Base-by-base conservation (phyloP, 345 rosid genomes). In the Dimocarpus longan region DNA sequence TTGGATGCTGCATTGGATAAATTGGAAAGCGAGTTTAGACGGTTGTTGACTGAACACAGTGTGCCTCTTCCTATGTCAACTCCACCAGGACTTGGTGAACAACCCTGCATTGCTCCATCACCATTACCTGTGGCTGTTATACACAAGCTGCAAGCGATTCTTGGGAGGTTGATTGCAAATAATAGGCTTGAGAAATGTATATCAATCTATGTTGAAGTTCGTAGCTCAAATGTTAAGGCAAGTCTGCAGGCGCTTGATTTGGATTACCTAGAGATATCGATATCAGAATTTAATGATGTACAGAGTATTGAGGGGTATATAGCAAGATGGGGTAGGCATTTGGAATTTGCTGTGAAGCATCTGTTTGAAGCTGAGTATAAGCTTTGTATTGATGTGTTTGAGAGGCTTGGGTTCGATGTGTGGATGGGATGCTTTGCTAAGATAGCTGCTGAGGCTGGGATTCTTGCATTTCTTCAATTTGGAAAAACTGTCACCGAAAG, bases 311-410 rank as follows among this genome's bases (percentile, higher is more conserved):
- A 96, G 77, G 90, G 86, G 8, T 91, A 93, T 76, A 91, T 97
- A 50, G 91, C 89, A 10, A 94, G 91, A 75, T 97, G 99, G 99
- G 98, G 98, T 37, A 93, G 81, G 77, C 98, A 97, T 93, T 86
- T 97, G 84, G 99, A 94, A 89, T 97, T 97, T 87, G 99, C 99
- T 0, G 99, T 97, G 69, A 97, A 97, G 85, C 98, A 94, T 87
- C 83, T 97, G 84, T 92, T 97, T 54, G 99, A 97, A 85, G 99
- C 95, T 1, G 99, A 97, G 82, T 94, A 88, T 84, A 92, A 90
- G 82, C 95, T 97, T 71, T 94, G 99, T 68, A 93, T 87, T 48
- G 98, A 97, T 81, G 98, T 97, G 40, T 97, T 97, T 81, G 99
- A 97, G 88, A 90, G 92, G 83, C 74, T 91, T 28, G 98, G 98